phyloP scores from a whole-genome alignment of 2,329 filamentous ascomycete species.

The Mycosphaerella arachidis region DNA sequence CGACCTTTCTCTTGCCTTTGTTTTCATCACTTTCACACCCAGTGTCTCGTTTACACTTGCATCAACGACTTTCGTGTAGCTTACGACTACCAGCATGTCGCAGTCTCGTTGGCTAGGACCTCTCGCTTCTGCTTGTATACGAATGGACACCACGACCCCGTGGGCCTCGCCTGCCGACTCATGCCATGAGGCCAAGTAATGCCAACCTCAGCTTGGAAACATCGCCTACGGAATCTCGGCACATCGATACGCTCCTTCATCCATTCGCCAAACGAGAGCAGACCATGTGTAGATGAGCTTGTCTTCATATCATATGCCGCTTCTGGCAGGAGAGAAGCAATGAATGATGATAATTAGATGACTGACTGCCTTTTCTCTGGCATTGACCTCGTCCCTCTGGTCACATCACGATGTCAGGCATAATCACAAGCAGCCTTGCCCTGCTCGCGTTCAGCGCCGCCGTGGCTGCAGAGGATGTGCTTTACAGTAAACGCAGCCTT shows the following conservation, averaged over 20 bases:
- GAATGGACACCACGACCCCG: too few relatives aligned
- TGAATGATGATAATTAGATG: neutral
- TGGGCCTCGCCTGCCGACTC: neutral
- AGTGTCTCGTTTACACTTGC: too few relatives aligned
- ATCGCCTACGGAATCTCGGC: neutral
- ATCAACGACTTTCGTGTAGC: too few relatives aligned
- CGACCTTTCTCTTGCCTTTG: constrained; percentile 3
- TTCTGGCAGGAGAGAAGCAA: neutral
- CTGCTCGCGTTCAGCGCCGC: neutral
- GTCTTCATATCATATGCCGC: neutral
- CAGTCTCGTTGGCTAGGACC: too few relatives aligned
- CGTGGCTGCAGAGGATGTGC: constrained; percentile 19
- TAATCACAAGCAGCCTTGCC: neutral
- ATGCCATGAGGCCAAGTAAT: neutral
- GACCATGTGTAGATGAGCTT: neutral
- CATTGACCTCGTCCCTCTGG: neutral
- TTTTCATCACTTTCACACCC: neutral
- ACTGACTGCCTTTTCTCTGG: neutral
- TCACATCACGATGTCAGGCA: neutral
- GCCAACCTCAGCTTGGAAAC: neutral
- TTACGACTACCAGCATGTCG: too few relatives aligned
- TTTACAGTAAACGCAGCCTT: constrained; percentile 19
- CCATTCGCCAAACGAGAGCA: neutral
- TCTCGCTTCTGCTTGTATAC: too few relatives aligned
- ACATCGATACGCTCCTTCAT: neutral